Percentiles rank a stretch among this genome's conserved stretches.
phyloP scores from a whole-genome alignment of 1,139 yeast genomes.

The Diutina neorugosa region DNA sequence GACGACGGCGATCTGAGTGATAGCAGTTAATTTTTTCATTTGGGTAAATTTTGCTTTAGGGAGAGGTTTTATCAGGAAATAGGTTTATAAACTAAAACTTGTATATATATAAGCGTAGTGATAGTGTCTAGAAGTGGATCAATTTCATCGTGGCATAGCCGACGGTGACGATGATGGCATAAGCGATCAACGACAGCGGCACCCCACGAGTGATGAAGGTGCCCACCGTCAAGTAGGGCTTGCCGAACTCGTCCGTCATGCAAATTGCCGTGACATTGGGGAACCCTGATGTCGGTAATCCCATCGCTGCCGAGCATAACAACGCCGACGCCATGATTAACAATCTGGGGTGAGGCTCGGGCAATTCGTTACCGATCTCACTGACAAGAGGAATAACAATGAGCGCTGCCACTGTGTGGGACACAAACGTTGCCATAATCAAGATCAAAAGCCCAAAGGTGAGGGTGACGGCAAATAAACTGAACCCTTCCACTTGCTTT shows the following conservation, averaged over 20 bases:
- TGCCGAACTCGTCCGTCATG: constrained; percentile 61
- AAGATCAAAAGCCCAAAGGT: constrained; percentile 57
- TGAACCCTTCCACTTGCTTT: constrained; percentile 39
- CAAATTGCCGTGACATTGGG: constrained; percentile 75
- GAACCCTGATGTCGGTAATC: constrained; percentile 65
- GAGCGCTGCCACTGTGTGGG: constrained; percentile 70
- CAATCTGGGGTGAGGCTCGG: constrained; percentile 42
- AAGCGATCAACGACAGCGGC: constrained; percentile 49
- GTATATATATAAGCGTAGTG: background rate
- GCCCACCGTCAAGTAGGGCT: constrained; percentile 50
- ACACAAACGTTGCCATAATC: constrained; percentile 62
- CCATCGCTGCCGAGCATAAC: constrained; percentile 68
- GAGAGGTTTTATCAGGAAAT: background rate
- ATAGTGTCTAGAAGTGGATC: constrained; percentile 20
- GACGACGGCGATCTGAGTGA: constrained; percentile 2
- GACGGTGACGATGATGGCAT: constrained; percentile 42
- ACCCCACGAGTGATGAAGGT: constrained; percentile 64
- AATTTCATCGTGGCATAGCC: constrained; percentile 57
- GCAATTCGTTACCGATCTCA: constrained; percentile 49
- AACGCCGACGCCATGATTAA: constrained; percentile 58
- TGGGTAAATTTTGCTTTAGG: background rate
- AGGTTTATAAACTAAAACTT: background rate
- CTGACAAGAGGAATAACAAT: constrained; percentile 59
- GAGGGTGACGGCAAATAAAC: constrained; percentile 47
- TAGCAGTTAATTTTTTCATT: background rate